phyloP scores from a whole-genome alignment of 805 yeast genomes.

The Starmerella sp. region DNA sequence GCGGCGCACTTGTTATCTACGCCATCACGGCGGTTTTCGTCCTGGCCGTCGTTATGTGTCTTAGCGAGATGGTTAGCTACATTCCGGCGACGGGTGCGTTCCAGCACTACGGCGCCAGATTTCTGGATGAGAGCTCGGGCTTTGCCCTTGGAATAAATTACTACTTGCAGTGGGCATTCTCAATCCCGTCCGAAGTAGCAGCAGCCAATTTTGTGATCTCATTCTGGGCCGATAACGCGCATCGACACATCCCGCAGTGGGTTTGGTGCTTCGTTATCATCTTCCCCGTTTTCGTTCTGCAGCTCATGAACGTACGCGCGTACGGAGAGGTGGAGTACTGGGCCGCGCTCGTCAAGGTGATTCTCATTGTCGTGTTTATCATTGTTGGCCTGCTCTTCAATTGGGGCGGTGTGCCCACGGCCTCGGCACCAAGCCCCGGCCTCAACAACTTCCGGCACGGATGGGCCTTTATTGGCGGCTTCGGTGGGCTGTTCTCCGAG shows the following conservation, averaged over 20 bases:
- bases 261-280: conserved; percentile 38
- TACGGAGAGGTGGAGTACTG: conserved; percentile 57
- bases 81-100: conserved; percentile 56
- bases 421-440: conserved; percentile 44
- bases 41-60: conserved; percentile 48
- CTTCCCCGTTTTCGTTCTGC: conserved; percentile 40
- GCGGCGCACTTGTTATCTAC: conserved; percentile 28
- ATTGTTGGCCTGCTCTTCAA: conserved; percentile 43
- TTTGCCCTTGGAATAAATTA: conserved; percentile 45
- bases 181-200: conserved; percentile 37
- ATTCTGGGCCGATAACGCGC: conserved; percentile 35
- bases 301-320: conserved; percentile 39
- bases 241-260: conserved; percentile 35
- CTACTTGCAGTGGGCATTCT: conserved; percentile 38
- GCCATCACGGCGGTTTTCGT: conserved; percentile 41
- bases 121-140: conserved; percentile 50
- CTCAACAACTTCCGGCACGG: conserved; percentile 25
- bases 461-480: conserved; percentile 23
- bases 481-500: conserved; percentile 27
- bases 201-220: conserved; percentile 35
- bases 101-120: conserved; percentile 49
- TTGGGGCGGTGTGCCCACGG: conserved; percentile 43
- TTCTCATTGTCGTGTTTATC: conserved; percentile 53
- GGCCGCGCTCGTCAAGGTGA: conserved; percentile 52
- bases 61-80: conserved; percentile 44